Evolutionary conservation across 2,329 filamentous ascomycete species (phyloP), one percentile per base, ranked within the genome.

Genomic region (Aspergillus quadrilineatus): DNA sequence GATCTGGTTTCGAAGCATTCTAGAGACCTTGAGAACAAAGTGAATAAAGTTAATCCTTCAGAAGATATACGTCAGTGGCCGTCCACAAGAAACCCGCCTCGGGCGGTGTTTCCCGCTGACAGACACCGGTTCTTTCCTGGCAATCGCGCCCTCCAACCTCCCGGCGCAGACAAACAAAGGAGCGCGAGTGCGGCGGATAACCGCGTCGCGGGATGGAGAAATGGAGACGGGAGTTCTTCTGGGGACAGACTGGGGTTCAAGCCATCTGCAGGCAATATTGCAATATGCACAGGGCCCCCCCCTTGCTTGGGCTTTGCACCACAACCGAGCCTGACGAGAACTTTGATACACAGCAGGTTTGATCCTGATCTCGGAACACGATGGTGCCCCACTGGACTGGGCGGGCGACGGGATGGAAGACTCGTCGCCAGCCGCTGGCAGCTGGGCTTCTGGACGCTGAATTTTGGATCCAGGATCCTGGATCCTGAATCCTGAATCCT

Each of bases 211-310:
- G 5, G 15, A 15, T 5, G 28, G 32, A 50, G 37, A 39, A 15
- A 15, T 5, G 28, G 32, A 50, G 37, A 39, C 30, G 22, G 12
- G 30, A 6, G 39, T 45, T 45, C 29, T 45, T 37, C 22, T 22
- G 22, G 22, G 22, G 22, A 22, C 22, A 22, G 26, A 43, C 34
- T 14, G 30, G 44, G 30, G 49, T 37, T 45, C 41, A 43, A 53
- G 42, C 45, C 39, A 28, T 32, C 36, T 45, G 41, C 53, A 41
- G 17, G 50, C 29, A 44, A 52, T 46, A 52, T 47, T 28, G 53
- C 22, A 22, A 22, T 22, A 22, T 22, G 22, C 15, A 50, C 58
- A 58, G 47, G 60, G 55, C 53, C 55, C 58, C 60, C 60, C 60
- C 60, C 60, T 62, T 62, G 56, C 58, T 52, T 58, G 44, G 9